Conservation (phyloP, 2,329 filamentous ascomycete species). For the Fusarium tupiense region DNA sequence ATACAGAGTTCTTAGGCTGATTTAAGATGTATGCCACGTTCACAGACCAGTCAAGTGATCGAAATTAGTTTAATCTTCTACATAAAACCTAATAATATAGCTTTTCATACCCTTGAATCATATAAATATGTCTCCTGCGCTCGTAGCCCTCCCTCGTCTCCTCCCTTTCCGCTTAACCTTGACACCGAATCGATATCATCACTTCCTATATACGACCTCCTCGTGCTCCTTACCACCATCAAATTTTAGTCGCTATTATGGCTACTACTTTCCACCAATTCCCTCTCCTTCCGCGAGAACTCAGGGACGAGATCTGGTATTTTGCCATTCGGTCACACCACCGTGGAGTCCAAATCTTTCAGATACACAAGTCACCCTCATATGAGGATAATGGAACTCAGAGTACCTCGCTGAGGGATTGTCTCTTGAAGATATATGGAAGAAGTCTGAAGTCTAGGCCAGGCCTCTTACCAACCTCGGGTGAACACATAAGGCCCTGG, state of each 20-base stretch:
- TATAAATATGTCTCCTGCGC: neutral
- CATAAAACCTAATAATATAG: neutral
- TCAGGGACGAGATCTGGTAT: neutral
- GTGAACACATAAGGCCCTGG: neutral
- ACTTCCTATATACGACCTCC: neutral
- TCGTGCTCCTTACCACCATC: neutral
- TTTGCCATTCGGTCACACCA: neutral
- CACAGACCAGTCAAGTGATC: no score
- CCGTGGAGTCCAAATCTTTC: neutral
- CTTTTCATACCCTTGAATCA: neutral
- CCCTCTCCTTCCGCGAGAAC: neutral
- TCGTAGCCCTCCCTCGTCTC: neutral
- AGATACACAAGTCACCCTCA: no score
- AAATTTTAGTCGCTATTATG: neutral
- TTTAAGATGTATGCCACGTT: no score
- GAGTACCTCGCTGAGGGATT: neutral
- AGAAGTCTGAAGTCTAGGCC: neutral
- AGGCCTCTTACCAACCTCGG: neutral
- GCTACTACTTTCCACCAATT: neutral
- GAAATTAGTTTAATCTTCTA: neutral
- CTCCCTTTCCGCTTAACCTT: neutral
- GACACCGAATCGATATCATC: neutral
- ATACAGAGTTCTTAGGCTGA: neutral
- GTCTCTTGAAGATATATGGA: neutral
- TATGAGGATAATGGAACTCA: no score